phyloP scores from a whole-genome alignment of 352 stramenopile species.

The Sclerospora graminicola region DNA sequence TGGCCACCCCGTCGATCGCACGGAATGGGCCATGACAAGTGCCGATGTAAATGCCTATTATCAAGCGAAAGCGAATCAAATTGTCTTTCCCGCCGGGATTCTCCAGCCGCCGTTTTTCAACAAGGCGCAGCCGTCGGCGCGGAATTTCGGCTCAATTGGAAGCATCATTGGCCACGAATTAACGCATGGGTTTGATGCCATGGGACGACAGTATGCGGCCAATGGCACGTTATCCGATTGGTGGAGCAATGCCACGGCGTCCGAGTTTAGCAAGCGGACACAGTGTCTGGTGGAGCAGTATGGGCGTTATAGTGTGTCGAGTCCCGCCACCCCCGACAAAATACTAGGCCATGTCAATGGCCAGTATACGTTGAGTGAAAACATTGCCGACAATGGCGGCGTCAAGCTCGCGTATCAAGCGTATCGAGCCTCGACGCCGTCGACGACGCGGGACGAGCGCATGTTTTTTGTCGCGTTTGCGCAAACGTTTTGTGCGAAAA shows the following conservation, averaged over 20 bases:
- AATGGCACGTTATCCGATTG: constrained; percentile 89
- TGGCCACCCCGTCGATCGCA: constrained; percentile 37
- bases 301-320: constrained; percentile 29
- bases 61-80: constrained; percentile 70
- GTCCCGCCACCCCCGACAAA: constrained; percentile 24
- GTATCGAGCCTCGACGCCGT: constrained; percentile 30
- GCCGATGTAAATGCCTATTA: constrained; percentile 91
- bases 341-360: constrained; percentile 64
- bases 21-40: constrained; percentile 87
- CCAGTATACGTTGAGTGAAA: constrained; percentile 70
- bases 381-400: constrained; percentile 79
- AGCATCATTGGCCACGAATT: constrained; percentile 93
- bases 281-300: constrained; percentile 67
- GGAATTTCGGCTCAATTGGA: constrained; percentile 91
- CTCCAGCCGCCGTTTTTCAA: constrained; percentile 92
- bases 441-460: constrained; percentile 23
- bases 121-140: constrained; percentile 60
- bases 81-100: constrained; percentile 94
- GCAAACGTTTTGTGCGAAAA: constrained; percentile 59
- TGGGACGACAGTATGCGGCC: constrained; percentile 82
- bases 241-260: constrained; percentile 84
- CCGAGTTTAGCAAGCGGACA: constrained; percentile 54
- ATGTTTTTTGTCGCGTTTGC: constrained; percentile 80
- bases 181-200: constrained; percentile 93
- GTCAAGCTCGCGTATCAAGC: constrained; percentile 62